Evolutionary conservation across 768 basidiomycete genomes (phyloP).

Genomic region (Tulasnella calospora): DNA sequence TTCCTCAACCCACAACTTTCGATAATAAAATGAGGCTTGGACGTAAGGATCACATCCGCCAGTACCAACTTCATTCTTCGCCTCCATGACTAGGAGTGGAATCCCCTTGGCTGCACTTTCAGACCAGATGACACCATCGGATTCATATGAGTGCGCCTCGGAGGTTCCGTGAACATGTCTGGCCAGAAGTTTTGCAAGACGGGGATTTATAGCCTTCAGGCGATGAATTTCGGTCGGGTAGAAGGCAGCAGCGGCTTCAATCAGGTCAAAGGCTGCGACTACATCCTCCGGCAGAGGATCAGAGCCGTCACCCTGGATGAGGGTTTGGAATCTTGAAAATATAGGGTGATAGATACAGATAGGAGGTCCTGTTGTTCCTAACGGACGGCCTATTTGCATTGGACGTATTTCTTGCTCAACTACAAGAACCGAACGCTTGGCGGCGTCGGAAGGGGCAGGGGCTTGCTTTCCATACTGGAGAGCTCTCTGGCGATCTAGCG

Average conservation of each 20-base stretch:
- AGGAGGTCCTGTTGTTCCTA: conserved; percentile 12
- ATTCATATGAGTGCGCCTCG: too few relatives aligned
- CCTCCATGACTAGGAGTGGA: conserved; percentile 9
- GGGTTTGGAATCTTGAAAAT: conserved; percentile 18
- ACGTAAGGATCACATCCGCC: conserved; percentile 16
- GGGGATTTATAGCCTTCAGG: background rate
- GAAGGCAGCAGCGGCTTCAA: background rate
- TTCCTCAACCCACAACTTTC: conserved; percentile 23
- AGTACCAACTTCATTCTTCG: conserved; percentile 22
- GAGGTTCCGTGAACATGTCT: background rate
- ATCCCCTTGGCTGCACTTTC: too few relatives aligned
- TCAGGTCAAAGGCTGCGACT: background rate
- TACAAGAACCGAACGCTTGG: background rate
- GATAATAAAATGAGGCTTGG: conserved; percentile 2
- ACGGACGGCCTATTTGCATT: conserved; percentile 11
- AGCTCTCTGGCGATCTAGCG: conserved; percentile 1
- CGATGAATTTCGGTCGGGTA: background rate
- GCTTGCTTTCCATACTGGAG: background rate
- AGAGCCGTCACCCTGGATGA: background rate
- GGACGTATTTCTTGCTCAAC: background rate
- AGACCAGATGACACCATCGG: background rate
- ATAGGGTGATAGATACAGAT: conserved; percentile 17
- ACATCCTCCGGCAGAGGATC: background rate
- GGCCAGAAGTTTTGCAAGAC: background rate
- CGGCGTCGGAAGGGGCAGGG: background rate